These are phyloP conservation scores for Lecanicillium sp. DNA, from an alignment of 2,329 filamentous ascomycete genomes.

Conservation along the genomic window DNA sequence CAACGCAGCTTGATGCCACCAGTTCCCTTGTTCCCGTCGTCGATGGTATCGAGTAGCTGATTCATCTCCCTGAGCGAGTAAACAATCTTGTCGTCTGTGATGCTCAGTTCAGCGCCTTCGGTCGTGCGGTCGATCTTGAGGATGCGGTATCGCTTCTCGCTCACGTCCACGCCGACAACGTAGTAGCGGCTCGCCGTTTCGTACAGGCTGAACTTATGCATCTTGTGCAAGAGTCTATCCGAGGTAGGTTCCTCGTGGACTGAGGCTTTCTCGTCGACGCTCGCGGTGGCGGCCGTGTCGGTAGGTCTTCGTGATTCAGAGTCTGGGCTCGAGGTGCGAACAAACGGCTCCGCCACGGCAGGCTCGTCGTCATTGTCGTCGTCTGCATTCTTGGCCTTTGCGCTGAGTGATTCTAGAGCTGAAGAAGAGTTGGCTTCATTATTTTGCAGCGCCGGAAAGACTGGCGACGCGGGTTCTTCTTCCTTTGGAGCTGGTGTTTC, in stretches of 20 bases:
- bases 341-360: constrained; percentile 48
- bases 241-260: constrained; percentile 23
- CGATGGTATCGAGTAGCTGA: constrained; percentile 85
- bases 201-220: constrained; percentile 98
- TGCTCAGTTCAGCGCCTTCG: constrained; percentile 64
- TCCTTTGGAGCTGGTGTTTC: constrained; percentile 1
- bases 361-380: constrained; percentile 52
- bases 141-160: constrained; percentile 81
- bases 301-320: constrained; percentile 20
- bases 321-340: constrained; percentile 46
- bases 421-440: constrained; percentile 16
- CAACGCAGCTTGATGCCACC: constrained; percentile 86
- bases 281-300: constrained; percentile 1
- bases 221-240: constrained; percentile 46
- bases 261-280: constrained; percentile 13
- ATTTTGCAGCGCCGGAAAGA: constrained; percentile 28
- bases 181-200: constrained; percentile 92
- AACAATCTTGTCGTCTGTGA: constrained; percentile 90
- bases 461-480: constrained; percentile 14
- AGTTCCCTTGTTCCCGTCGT: constrained; percentile 86
- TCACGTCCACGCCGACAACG: constrained; percentile 84
- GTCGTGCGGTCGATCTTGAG: constrained; percentile 90
- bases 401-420: too few species aligned
- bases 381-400: background rate
- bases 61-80: constrained; percentile 92